These are phyloP conservation scores for Alternaria gansuensis DNA, from an alignment of 2,329 filamentous ascomycete species.

Conservation along the genomic window DNA sequence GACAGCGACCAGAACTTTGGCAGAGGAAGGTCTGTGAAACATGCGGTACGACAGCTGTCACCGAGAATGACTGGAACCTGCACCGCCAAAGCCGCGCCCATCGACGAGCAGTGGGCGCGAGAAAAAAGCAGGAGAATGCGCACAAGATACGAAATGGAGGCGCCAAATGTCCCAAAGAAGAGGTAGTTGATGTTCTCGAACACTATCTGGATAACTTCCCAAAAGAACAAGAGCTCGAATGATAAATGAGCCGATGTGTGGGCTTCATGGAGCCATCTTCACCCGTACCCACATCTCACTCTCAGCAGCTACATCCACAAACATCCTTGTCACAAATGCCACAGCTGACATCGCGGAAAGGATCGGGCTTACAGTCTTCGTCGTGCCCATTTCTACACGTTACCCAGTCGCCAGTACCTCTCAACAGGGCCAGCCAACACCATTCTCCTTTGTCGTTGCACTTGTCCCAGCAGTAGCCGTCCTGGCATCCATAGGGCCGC, in stretches of 20 bases:
- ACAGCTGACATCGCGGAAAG: neutral
- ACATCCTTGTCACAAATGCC: neutral
- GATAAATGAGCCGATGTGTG: neutral
- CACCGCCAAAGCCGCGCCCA: conserved; percentile 67
- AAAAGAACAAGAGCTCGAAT: neutral
- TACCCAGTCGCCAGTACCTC: neutral
- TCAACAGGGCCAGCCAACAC: neutral
- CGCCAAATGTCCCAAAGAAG: conserved; percentile 16
- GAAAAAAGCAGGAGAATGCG: conserved; percentile 41
- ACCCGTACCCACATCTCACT: too few species aligned
- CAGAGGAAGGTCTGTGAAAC: conserved; percentile 71
- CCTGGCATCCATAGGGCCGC: neutral
- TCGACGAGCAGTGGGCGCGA: conserved; percentile 46
- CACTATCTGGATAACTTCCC: conserved; percentile 29
- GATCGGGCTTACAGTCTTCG: neutral
- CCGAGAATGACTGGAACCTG: conserved; percentile 65
- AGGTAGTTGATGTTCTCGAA: conserved; percentile 38
- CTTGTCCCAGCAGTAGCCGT: neutral
- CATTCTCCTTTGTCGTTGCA: neutral
- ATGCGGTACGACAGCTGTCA: conserved; percentile 68
- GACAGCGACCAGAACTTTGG: conserved; percentile 57
- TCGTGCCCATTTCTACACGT: neutral
- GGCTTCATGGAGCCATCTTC: neutral
- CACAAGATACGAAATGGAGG: conserved; percentile 6
- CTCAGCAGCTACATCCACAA: neutral